A percentile compares a stretch with the other conserved stretches of the same genome.
Conservation (phyloP, 495 filamentous ascomycete genomes). For the Neurospora cerealis region DNA sequence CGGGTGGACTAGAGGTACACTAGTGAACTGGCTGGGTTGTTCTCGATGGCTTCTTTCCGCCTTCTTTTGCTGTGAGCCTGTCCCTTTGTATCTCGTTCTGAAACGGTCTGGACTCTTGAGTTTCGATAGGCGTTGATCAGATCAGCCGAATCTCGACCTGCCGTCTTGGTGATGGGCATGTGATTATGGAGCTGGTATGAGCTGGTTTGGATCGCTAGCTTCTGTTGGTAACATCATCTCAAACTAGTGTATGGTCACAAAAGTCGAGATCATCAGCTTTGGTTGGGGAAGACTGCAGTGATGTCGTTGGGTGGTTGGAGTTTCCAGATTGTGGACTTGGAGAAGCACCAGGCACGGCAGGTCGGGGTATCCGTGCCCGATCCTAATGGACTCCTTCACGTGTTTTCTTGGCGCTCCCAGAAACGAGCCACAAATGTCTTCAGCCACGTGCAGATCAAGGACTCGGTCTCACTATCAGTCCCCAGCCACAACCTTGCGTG, state of each 20-base stretch:
- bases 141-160: background rate
- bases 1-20: background rate
- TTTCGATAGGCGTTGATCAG: background rate
- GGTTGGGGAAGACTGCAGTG: background rate
- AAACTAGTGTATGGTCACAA: background rate
- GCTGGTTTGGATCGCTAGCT: background rate
- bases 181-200: background rate
- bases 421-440: background rate
- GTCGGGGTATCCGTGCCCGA: background rate
- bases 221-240: background rate
- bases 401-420: background rate
- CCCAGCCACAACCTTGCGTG: background rate
- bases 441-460: background rate
- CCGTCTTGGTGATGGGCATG: background rate
- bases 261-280: background rate
- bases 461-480: background rate
- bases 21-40: background rate
- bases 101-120: background rate
- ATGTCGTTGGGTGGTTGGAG: background rate
- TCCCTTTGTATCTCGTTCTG: background rate
- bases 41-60: background rate
- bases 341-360: background rate
- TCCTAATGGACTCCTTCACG: background rate
- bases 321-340: background rate
- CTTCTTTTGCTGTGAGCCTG: background rate